Evolutionary conservation across 2,329 filamentous ascomycete genomes (phyloP).

Genomic region (Monilinia laxa): DNA sequence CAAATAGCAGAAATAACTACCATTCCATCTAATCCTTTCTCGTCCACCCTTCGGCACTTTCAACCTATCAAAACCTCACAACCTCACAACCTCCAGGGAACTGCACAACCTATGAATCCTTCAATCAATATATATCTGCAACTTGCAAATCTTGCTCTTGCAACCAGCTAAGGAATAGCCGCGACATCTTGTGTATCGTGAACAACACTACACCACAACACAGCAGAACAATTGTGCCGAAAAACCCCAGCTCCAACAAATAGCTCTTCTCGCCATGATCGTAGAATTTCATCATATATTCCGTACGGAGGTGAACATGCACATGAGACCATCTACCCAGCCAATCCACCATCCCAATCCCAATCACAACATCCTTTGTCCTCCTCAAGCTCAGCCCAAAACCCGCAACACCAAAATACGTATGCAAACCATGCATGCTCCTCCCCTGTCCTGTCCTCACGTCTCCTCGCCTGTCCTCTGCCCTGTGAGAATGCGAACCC

Average conservation of each 20-base stretch:
- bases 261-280: too few species aligned
- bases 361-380: too few species aligned
- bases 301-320: too few species aligned
- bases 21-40: neutral
- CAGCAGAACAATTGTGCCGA: neutral
- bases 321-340: neutral
- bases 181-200: constrained; percentile 9
- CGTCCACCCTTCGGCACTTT: neutral
- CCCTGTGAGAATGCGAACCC: neutral
- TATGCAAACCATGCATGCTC: neutral
- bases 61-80: neutral
- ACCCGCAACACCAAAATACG: neutral
- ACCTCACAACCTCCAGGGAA: neutral
- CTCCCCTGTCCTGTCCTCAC: too few species aligned
- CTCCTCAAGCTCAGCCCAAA: neutral
- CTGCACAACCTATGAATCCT: too few species aligned
- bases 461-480: neutral
- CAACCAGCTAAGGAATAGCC: neutral
- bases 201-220: neutral
- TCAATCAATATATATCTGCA: too few species aligned
- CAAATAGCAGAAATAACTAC: too few species aligned
- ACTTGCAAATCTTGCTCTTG: neutral
- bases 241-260: neutral
- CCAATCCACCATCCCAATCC: too few species aligned
- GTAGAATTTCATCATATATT: too few species aligned